These are phyloP conservation scores for Thermomucor indicae-seudaticae DNA, from an alignment of 371 early-diverging fungal genomes.

Conservation along the genomic window DNA sequence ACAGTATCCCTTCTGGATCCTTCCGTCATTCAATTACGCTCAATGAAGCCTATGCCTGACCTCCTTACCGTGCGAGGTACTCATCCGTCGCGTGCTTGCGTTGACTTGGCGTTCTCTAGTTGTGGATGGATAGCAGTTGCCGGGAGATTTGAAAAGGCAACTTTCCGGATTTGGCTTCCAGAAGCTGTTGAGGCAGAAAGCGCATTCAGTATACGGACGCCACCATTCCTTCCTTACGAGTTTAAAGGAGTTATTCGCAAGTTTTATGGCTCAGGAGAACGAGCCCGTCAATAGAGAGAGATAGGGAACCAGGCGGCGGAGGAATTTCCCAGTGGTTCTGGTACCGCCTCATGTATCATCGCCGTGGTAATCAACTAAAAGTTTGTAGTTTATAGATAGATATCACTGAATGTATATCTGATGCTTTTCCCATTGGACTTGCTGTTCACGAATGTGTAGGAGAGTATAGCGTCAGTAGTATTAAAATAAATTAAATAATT, in stretches of 20 bases:
- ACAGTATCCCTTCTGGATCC: slow-evolving; percentile 3
- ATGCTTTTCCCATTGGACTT: too few relatives aligned
- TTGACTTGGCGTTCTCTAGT: slow-evolving; percentile 63
- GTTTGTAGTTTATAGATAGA: too few relatives aligned
- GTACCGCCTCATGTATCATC: too few relatives aligned
- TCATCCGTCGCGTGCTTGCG: slow-evolving; percentile 42
- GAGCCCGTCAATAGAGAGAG: slow-evolving; percentile 25
- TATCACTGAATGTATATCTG: too few relatives aligned
- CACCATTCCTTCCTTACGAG: slow-evolving; percentile 63
- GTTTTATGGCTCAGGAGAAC: slow-evolving; percentile 42
- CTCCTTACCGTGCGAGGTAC: slow-evolving; percentile 35
- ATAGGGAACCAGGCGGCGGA: too few relatives aligned
- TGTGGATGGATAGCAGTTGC: slow-evolving; percentile 67
- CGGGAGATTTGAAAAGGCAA: slow-evolving; percentile 47
- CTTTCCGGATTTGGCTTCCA: slow-evolving; percentile 51
- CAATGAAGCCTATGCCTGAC: slow-evolving; percentile 22
- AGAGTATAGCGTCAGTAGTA: too few relatives aligned
- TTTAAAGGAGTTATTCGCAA: slow-evolving; percentile 45
- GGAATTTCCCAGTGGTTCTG: too few relatives aligned
- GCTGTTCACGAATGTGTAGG: too few relatives aligned
- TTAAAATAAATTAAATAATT: too few relatives aligned
- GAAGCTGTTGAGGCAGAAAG: slow-evolving; percentile 34
- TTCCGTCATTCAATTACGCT: slow-evolving; percentile 5
- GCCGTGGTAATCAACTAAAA: too few relatives aligned
- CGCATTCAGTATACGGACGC: slow-evolving; percentile 40